Base-by-base conservation (phyloP, 257 asterid genomes). In the Ballota nigra region DNA sequence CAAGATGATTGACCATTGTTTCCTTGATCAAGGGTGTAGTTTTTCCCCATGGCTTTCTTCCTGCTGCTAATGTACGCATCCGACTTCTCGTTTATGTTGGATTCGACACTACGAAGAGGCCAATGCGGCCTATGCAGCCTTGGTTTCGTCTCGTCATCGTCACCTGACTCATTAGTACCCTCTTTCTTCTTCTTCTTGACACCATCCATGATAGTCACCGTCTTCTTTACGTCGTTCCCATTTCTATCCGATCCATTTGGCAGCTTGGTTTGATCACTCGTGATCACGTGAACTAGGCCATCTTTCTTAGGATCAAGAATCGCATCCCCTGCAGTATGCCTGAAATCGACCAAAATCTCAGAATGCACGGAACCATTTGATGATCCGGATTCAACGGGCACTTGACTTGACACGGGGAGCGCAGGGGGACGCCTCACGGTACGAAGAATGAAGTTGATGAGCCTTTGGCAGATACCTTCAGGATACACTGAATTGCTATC, bases 51-150 rank as follows among this genome's bases (percentile, higher is more conserved):
- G 5, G 83, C 85, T 68, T 79, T 86, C 84, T 65, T 84, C 85
- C 65, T 85, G 45, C 78, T 87, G 9, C 74, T 33, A n/a, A 91
- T 85, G 62, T 80, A 91, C 5, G 69, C 82, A 31, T 84, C 92
- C 1, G 96, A 82, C 77, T 74, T 84, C 22, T 81, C 78, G 20
- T 88, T 78, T 24, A 91, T 86, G 68, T 84, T 79, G 1, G 96
- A 64, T 0, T 62, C 69, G 77, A 75, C 84, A 10, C 71, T 62
- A 20, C 63, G 63, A 43, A 75, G 78, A 28, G 82, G 86, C 61
- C 85, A 53, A 12, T 65, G 58, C 6, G 7, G 71, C 80, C 62
- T 77, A 8, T 28, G 2, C 0, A 43, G 76, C 69, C 58, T 71
- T 8, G 15, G 60, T 51, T 38, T 83, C 1, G 29, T 52, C 18